Conservation (phyloP, 2,329 filamentous ascomycete species). For the Botryotinia calthae region DNA sequence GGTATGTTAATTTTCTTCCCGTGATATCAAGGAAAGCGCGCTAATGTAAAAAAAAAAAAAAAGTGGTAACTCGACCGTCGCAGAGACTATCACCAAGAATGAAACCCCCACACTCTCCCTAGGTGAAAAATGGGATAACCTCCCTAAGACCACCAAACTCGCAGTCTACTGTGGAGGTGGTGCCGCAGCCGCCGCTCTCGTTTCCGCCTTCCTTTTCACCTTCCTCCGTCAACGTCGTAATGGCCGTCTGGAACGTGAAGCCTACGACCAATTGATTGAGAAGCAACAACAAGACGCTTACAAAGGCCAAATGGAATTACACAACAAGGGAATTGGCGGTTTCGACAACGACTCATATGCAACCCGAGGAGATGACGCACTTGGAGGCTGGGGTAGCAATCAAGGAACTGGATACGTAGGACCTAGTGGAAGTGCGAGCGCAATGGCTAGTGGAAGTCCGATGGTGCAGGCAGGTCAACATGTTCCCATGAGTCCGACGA, state of each 20-base stretch:
- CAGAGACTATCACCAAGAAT: constrained; percentile 43
- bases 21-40: neutral
- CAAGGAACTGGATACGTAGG: constrained; percentile 19
- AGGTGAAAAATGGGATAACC: constrained; percentile 53
- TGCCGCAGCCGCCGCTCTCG: constrained; percentile 45
- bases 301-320: constrained; percentile 34
- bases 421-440: constrained; percentile 12
- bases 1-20: constrained; percentile 44
- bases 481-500: neutral
- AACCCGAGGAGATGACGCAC: constrained; percentile 33
- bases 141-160: constrained; percentile 50
- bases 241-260: constrained; percentile 51
- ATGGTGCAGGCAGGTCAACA: neutral
- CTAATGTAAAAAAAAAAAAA: constrained; percentile 33
- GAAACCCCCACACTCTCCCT: constrained; percentile 42
- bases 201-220: constrained; percentile 49
- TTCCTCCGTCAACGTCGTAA: constrained; percentile 54
- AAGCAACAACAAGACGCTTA: constrained; percentile 35
- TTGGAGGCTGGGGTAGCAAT: constrained; percentile 33
- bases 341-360: constrained; percentile 30
- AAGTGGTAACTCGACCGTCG: constrained; percentile 58
- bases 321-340: constrained; percentile 35
- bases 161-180: constrained; percentile 52
- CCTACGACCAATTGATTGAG: constrained; percentile 36
- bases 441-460: neutral